Conservation (phyloP, 2,329 filamentous ascomycete species). For the Trichoderma aggressivum region DNA sequence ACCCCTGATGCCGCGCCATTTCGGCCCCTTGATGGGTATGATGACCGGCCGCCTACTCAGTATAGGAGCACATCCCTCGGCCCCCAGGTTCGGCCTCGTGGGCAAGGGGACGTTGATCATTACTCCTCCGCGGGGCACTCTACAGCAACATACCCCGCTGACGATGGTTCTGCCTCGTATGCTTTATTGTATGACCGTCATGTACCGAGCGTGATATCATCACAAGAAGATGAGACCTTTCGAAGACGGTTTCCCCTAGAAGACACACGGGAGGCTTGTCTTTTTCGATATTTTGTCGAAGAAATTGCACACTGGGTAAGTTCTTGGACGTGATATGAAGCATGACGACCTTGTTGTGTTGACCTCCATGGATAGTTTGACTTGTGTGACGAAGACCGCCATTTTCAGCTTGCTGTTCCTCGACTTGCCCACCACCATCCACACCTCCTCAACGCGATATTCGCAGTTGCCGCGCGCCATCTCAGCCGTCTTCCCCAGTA, state of each 20-base stretch:
- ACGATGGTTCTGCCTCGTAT: neutral
- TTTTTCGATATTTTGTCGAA: conserved; percentile 39
- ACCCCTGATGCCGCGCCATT: neutral
- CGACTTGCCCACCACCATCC: conserved; percentile 34
- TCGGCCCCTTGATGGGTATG: neutral
- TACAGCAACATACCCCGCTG: neutral
- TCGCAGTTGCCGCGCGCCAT: conserved; percentile 39
- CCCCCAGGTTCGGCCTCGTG: conserved; percentile 2
- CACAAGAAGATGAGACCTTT: neutral
- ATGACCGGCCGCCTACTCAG: neutral
- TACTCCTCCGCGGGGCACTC: neutral
- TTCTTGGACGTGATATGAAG: neutral
- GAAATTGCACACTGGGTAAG: conserved; percentile 40
- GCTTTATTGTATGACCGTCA: conserved; percentile 3
- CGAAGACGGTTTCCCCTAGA: conserved; percentile 30
- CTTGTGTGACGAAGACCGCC: conserved; percentile 38
- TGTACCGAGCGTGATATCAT: neutral
- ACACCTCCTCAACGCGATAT: conserved; percentile 40
- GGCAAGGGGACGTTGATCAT: neutral
- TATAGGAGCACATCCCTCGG: neutral
- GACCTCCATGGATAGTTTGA: conserved; percentile 33
- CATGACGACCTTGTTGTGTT: neutral
- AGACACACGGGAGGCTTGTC: conserved; percentile 37
- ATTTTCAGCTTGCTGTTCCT: conserved; percentile 40
- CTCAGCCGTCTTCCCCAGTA: conserved; percentile 38